A percentile compares a stretch with the other conserved stretches of the same genome.
Conservation (phyloP, 192 early-diverging fungal genomes). For the Chytriomyces sp. region DNA sequence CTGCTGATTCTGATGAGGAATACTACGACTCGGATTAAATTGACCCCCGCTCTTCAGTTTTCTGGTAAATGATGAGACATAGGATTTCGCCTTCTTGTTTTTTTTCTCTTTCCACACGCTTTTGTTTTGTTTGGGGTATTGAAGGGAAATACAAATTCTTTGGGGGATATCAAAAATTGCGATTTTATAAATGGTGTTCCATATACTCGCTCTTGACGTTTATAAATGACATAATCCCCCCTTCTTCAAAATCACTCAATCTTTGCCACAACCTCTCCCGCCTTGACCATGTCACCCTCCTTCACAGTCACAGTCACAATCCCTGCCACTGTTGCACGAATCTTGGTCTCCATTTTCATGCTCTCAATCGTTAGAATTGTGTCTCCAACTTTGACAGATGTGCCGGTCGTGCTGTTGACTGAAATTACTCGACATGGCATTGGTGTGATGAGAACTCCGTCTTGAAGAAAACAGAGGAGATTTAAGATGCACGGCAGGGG, state of each 20-base stretch:
- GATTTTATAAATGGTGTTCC: background rate
- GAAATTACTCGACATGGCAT: slow-evolving; percentile 69
- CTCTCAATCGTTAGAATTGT: slow-evolving; percentile 67
- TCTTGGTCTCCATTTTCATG: slow-evolving; percentile 70
- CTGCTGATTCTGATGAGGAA: slow-evolving; percentile 60
- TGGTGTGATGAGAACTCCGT: slow-evolving; percentile 43
- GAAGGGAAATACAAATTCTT: too few species aligned
- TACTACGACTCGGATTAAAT: slow-evolving; percentile 53
- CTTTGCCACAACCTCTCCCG: slow-evolving; percentile 52
- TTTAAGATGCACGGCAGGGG: background rate
- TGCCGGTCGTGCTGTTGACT: slow-evolving; percentile 57
- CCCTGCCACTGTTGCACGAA: slow-evolving; percentile 62
- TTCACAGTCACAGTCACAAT: slow-evolving; percentile 57
- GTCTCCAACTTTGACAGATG: slow-evolving; percentile 60
- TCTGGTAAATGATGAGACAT: too few species aligned
- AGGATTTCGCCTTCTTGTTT: background rate
- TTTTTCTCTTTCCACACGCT: background rate
- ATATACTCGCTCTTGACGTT: background rate
- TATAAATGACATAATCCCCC: too few species aligned
- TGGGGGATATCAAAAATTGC: too few species aligned
- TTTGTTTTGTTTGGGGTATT: background rate
- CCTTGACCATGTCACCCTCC: slow-evolving; percentile 66
- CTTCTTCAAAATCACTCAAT: slow-evolving; percentile 6
- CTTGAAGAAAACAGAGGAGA: background rate
- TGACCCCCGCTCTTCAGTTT: background rate